A percentile compares a stretch with the other conserved stretches of the same genome.
Evolutionary conservation across 176 grass and related monocot species (phyloP).

Genomic region (Phyllostachys edulis): DNA sequence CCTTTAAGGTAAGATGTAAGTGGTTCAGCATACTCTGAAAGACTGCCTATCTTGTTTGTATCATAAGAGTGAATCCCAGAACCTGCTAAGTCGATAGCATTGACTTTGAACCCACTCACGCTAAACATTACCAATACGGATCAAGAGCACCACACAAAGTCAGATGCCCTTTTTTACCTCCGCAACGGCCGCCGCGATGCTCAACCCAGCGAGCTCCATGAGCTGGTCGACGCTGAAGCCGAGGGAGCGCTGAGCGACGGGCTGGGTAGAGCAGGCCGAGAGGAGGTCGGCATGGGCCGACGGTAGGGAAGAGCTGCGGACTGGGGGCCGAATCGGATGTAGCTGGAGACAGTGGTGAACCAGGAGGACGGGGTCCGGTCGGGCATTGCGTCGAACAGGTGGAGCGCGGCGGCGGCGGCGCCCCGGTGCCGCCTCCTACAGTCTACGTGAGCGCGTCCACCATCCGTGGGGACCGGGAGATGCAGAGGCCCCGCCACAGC

Average conservation of each 20-base stretch:
- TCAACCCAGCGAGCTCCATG: no score
- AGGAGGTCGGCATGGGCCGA: no score
- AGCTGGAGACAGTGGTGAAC: slow-evolving; percentile 69
- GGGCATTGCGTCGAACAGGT: slow-evolving; percentile 69
- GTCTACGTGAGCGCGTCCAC: slow-evolving; percentile 35
- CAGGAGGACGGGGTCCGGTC: slow-evolving; percentile 53
- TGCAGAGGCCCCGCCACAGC: slow-evolving; percentile 86
- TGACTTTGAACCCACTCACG: slow-evolving; percentile 92
- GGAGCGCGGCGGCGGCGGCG: slow-evolving; percentile 21
- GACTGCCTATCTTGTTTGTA: slow-evolving; percentile 72
- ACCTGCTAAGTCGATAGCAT: slow-evolving; percentile 85
- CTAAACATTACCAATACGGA: no score
- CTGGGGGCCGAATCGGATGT: slow-evolving; percentile 39
- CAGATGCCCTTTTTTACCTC: no score
- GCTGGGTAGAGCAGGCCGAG: no score
- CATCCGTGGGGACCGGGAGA: slow-evolving; percentile 66
- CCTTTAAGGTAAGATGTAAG: slow-evolving; percentile 72
- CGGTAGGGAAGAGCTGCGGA: no score
- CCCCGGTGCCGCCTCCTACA: neutral
- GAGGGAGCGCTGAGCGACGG: no score
- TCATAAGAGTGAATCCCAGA: slow-evolving; percentile 85
- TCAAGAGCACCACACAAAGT: no score
- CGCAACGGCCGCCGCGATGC: no score
- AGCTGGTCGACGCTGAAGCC: no score
- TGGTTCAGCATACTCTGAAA: slow-evolving; percentile 75